Evolutionary conservation across 306 rosid genomes (phyloP).

Genomic region (Inga oerstediana): DNA sequence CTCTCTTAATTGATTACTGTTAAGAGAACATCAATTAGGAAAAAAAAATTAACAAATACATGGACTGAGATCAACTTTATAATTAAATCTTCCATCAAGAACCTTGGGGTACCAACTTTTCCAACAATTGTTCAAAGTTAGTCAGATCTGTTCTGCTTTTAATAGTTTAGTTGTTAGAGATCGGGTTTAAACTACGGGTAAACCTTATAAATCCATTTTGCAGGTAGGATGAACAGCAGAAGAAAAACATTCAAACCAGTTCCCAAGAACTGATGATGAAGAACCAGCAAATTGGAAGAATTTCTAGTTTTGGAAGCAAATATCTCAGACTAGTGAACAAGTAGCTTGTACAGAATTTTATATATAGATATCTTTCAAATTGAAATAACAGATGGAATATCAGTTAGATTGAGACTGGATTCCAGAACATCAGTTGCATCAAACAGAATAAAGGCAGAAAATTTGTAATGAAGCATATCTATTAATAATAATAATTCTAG

Average conservation of each 20-base stretch:
- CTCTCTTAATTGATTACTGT: too few species aligned
- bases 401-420: not conserved
- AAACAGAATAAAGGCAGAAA: not conserved
- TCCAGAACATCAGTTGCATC: not conserved
- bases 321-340: not conserved
- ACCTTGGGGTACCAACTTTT: too few species aligned
- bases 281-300: slow-evolving; percentile 3
- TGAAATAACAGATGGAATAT: not conserved
- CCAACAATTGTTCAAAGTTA: not conserved
- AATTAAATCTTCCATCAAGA: too few species aligned
- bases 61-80: too few species aligned
- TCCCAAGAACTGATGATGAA: slow-evolving; percentile 41
- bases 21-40: too few species aligned
- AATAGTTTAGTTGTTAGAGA: not conserved
- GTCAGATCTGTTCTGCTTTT: not conserved
- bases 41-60: too few species aligned
- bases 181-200: not conserved
- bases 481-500: not conserved
- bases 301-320: not conserved
- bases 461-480: slow-evolving; percentile 9
- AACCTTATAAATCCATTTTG: slow-evolving; percentile 8
- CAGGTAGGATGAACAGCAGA: slow-evolving; percentile 46
- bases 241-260: slow-evolving; percentile 44
- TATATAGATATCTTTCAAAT: not conserved
- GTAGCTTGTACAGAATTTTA: not conserved